phyloP scores from a whole-genome alignment of 148 eudicot species.

The Rhododendron williamsianum region DNA sequence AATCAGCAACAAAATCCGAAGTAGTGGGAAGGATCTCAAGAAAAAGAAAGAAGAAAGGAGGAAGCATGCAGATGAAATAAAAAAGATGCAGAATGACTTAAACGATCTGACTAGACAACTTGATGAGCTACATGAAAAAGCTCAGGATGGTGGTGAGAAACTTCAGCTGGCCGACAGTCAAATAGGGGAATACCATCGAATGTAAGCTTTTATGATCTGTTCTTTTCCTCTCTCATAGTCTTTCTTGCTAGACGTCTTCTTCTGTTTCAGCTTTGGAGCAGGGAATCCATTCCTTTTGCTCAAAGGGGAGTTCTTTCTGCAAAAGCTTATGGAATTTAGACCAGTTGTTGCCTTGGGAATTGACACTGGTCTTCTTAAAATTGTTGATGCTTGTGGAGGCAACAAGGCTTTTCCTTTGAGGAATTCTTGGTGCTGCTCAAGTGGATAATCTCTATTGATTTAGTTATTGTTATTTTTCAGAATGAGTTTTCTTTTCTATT shows the following conservation, averaged over 20 bases:
- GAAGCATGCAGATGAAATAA: constrained; percentile 60
- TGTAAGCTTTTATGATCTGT: constrained; percentile 45
- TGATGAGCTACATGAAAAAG: constrained; percentile 52
- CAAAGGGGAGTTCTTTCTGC: not conserved
- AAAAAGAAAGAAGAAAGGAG: constrained; percentile 79
- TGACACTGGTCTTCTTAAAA: not conserved
- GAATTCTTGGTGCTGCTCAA: not conserved
- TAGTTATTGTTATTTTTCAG: not conserved
- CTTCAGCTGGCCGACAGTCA: constrained; percentile 67
- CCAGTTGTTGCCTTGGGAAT: not conserved
- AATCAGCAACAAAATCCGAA: constrained; percentile 59
- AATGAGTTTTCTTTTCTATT: not conserved
- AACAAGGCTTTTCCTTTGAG: not conserved
- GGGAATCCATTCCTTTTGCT: not conserved
- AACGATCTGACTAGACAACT: constrained; percentile 46
- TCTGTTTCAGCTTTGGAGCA: not conserved
- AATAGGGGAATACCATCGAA: constrained; percentile 68
- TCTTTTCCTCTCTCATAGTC: not conserved
- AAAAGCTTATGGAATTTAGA: not conserved
- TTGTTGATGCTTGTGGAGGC: not conserved
- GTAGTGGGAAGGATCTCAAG: constrained; percentile 74
- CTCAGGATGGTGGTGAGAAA: constrained; percentile 71
- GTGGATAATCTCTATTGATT: not conserved
- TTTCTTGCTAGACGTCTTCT: not conserved
- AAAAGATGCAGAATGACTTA: constrained; percentile 72